Percentiles rank a stretch among this genome's conserved stretches.
phyloP scores from a whole-genome alignment of 2,329 filamentous ascomycete genomes.

The Monosporascus sp. region DNA sequence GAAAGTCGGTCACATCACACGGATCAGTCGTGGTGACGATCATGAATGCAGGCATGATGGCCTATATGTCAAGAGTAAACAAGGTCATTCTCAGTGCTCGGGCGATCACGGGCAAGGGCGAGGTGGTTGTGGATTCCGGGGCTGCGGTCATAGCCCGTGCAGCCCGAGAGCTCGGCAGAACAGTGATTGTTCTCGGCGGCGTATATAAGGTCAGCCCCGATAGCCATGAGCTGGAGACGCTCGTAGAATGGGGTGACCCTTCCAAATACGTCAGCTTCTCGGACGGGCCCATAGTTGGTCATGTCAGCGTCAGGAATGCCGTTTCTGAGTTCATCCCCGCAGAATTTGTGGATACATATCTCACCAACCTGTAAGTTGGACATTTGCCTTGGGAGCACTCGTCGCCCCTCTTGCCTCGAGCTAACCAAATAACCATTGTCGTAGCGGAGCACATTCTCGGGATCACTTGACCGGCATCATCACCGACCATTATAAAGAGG shows the following conservation, averaged over 20 bases:
- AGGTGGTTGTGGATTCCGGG: slow-evolving; percentile 79
- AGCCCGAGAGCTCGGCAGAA: slow-evolving; percentile 73
- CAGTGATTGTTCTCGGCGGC: slow-evolving; percentile 83
- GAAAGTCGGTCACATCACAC: slow-evolving; percentile 70
- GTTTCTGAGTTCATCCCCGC: slow-evolving; percentile 78
- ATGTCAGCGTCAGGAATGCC: slow-evolving; percentile 72
- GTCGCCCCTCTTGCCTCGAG: slow-evolving; percentile 1
- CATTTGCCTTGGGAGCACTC: background rate
- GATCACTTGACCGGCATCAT: slow-evolving; percentile 70
- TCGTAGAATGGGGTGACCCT: slow-evolving; percentile 84
- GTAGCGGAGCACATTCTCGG: slow-evolving; percentile 36
- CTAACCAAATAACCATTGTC: slow-evolving; percentile 1
- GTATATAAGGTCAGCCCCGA: slow-evolving; percentile 93
- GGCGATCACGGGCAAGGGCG: slow-evolving; percentile 82
- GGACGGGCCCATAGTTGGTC: slow-evolving; percentile 73
- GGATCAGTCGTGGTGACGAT: slow-evolving; percentile 82
- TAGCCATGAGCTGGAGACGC: slow-evolving; percentile 72
- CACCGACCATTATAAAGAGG: slow-evolving; percentile 68
- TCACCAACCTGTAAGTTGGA: slow-evolving; percentile 70
- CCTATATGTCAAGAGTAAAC: slow-evolving; percentile 91
- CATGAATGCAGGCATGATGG: slow-evolving; percentile 79
- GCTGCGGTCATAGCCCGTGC: slow-evolving; percentile 77
- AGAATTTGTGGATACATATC: slow-evolving; percentile 72
- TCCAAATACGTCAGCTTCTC: slow-evolving; percentile 71
- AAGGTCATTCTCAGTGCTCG: slow-evolving; percentile 90